A percentile compares a stretch with the other conserved stretches of the same genome.
Evolutionary conservation across 2,329 filamentous ascomycete species (phyloP).

Genomic region (Sclerotinia glacialis): DNA sequence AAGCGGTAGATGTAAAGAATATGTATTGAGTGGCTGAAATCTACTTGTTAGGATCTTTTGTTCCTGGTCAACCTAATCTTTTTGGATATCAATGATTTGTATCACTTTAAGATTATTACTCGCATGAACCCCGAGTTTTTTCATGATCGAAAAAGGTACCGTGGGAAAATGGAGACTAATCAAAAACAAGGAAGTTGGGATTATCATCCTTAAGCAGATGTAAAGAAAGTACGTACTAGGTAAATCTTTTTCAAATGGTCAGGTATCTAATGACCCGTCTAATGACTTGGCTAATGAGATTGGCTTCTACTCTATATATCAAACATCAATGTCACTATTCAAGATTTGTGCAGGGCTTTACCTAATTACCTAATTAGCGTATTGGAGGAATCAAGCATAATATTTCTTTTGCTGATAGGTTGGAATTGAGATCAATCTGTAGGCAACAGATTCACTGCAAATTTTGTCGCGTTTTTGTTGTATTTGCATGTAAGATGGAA

Average conservation of each 20-base stretch:
- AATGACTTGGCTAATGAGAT: not conserved
- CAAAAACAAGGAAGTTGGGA: constrained; percentile 1
- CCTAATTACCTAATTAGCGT: not conserved
- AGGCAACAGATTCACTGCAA: not conserved
- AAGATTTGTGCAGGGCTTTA: not conserved
- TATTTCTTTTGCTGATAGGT: not conserved
- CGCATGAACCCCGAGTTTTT: not conserved
- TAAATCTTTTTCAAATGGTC: not conserved
- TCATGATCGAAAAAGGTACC: not conserved
- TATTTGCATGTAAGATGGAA: not conserved
- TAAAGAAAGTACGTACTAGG: not conserved
- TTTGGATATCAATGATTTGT: not conserved
- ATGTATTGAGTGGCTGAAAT: not conserved
- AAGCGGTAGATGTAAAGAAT: not conserved
- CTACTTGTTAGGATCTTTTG: not conserved
- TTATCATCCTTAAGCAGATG: not conserved
- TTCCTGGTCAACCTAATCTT: not conserved
- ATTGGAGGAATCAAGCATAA: not conserved
- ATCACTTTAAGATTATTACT: not conserved
- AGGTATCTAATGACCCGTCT: not conserved
- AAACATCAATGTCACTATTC: not conserved
- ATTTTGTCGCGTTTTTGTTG: not conserved
- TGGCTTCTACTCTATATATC: no score
- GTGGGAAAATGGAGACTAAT: not conserved
- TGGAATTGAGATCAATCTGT: not conserved